Percentiles rank a stretch among this genome's conserved stretches.
Evolutionary conservation across 2,329 filamentous ascomycete genomes (phyloP).

Genomic region (Emericellopsis atlantica): DNA sequence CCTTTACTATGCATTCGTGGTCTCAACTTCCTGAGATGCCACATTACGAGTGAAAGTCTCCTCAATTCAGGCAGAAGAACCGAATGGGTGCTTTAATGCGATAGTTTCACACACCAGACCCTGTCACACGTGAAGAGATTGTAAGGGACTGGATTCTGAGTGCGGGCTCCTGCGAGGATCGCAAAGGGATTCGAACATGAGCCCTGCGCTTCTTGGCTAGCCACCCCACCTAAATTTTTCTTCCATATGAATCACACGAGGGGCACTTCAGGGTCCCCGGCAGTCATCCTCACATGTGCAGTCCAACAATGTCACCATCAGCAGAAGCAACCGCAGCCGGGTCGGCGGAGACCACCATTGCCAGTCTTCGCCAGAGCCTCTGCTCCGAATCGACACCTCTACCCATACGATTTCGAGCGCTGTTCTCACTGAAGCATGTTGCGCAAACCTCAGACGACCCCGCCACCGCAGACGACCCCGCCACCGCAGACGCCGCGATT

Average conservation of each 20-base stretch:
- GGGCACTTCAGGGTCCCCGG: constrained; percentile 2
- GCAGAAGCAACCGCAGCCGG: constrained; percentile 8
- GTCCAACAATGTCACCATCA: constrained; percentile 11
- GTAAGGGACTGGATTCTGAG: no score
- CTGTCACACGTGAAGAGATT: no score
- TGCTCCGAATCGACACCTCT: constrained; percentile 72
- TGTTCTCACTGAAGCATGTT: constrained; percentile 95
- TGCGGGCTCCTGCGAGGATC: no score
- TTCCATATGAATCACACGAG: constrained; percentile 2
- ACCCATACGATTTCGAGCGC: constrained; percentile 81
- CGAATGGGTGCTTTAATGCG: no score
- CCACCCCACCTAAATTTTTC: constrained; percentile 22
- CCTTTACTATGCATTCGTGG: not conserved
- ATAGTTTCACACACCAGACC: no score
- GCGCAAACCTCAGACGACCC: constrained; percentile 56
- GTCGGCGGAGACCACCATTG: constrained; percentile 32
- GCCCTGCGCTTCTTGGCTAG: no score
- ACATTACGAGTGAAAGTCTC: no score
- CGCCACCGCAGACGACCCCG: constrained; percentile 42
- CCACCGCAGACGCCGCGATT: constrained; percentile 40
- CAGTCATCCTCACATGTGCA: constrained; percentile 5
- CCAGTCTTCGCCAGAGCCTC: constrained; percentile 60
- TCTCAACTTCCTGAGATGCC: no score
- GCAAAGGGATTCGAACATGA: no score
- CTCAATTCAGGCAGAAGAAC: no score